Conservation (phyloP, 441 rosid species). For the Erodium moschatum region DNA sequence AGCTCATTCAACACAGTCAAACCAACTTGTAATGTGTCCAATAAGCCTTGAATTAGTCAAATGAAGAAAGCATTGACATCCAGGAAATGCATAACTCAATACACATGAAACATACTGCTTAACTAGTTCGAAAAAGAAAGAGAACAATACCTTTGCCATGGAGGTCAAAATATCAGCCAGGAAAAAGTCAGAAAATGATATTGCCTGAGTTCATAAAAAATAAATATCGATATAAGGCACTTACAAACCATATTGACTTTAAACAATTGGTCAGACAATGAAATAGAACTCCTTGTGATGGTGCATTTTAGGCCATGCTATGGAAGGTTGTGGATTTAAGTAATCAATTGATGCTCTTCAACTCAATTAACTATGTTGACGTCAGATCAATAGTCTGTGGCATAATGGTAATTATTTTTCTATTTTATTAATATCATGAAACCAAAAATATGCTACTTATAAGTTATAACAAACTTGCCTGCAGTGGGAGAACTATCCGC, state of each 20-base stretch:
- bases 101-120: neutral
- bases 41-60: neutral
- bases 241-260: constrained; percentile 9
- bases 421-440: neutral
- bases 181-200: constrained; percentile 84
- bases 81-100: neutral
- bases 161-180: constrained; percentile 93
- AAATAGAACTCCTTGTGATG: neutral
- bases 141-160: constrained; percentile 84
- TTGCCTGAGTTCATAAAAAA: constrained; percentile 46
- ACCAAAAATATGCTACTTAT: neutral
- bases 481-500: constrained; percentile 81
- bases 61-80: neutral
- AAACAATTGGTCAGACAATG: constrained; percentile 1
- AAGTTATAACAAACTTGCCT: constrained; percentile 50
- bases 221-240: constrained; percentile 12
- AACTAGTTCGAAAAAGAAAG: neutral
- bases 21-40: neutral
- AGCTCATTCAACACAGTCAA: neutral
- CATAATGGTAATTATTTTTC: neutral
- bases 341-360: neutral
- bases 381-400: neutral
- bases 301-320: neutral
- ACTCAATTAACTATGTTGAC: neutral
- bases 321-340: constrained; percentile 1